These are phyloP conservation scores for Leccinum olivaceopallidum DNA, from an alignment of 768 basidiomycete genomes.

Conservation along the genomic window DNA sequence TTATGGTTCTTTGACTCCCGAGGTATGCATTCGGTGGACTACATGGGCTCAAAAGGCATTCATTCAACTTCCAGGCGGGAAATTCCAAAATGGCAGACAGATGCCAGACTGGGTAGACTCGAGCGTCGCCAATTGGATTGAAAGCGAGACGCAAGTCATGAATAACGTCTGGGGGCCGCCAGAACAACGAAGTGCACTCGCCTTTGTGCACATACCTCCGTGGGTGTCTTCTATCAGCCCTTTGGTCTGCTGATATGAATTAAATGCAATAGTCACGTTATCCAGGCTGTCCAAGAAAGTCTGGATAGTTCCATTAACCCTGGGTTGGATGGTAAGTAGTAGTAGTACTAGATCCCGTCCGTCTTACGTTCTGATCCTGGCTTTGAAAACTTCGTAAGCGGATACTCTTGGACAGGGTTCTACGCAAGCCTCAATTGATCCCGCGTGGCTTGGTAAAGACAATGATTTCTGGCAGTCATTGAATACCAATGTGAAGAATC, in stretches of 20 bases:
- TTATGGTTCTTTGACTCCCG: slow-evolving; percentile 81
- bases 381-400: slow-evolving; percentile 35
- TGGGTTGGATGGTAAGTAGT: slow-evolving; percentile 40
- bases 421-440: slow-evolving; percentile 52
- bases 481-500: slow-evolving; percentile 57
- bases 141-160: slow-evolving; percentile 53
- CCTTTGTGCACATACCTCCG: slow-evolving; percentile 79
- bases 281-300: slow-evolving; percentile 35
- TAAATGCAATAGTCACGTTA: slow-evolving; percentile 14
- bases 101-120: slow-evolving; percentile 71
- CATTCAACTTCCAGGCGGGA: slow-evolving; percentile 42
- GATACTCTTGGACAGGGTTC: slow-evolving; percentile 57
- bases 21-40: slow-evolving; percentile 34
- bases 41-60: neutral
- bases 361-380: neutral
- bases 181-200: slow-evolving; percentile 54
- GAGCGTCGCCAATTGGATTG: slow-evolving; percentile 62
- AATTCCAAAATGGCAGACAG: slow-evolving; percentile 42
- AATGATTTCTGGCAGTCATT: slow-evolving; percentile 62
- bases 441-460: slow-evolving; percentile 46
- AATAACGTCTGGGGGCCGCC: slow-evolving; percentile 57
- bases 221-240: slow-evolving; percentile 32
- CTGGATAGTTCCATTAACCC: slow-evolving; percentile 43
- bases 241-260: neutral
- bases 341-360: neutral